Evolutionary conservation across 2,329 filamentous ascomycete species (phyloP).

Genomic region (Trichoderma oligosporum): DNA sequence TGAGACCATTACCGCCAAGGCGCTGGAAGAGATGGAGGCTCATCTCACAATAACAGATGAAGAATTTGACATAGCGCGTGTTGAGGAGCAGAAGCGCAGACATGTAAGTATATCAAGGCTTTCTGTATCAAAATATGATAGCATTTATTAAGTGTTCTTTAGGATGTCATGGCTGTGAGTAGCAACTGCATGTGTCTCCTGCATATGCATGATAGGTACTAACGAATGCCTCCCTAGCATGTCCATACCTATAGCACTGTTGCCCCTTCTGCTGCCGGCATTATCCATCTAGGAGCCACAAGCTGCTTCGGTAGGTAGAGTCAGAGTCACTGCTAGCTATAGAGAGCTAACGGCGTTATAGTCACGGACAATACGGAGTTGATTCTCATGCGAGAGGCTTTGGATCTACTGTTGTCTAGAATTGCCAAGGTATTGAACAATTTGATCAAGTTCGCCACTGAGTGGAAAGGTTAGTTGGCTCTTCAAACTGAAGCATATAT

Average conservation of each 20-base stretch:
- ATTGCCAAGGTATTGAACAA: constrained; percentile 77
- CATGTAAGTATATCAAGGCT: constrained; percentile 38
- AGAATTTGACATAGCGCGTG: constrained; percentile 69
- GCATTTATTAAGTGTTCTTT: constrained; percentile 18
- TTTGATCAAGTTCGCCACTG: constrained; percentile 65
- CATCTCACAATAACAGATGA: constrained; percentile 71
- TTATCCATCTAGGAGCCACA: constrained; percentile 68
- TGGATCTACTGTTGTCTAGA: constrained; percentile 76
- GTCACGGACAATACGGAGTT: constrained; percentile 75
- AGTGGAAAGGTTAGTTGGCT: constrained; percentile 55
- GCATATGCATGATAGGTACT: background rate
- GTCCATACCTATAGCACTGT: constrained; percentile 71
- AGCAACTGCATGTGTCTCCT: too few relatives aligned
- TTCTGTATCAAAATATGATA: background rate
- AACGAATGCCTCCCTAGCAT: constrained; percentile 40
- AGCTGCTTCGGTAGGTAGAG: too few relatives aligned
- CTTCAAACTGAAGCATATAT: background rate
- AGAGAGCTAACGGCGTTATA: too few relatives aligned
- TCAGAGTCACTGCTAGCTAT: too few relatives aligned
- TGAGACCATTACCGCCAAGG: constrained; percentile 64
- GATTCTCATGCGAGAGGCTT: constrained; percentile 60
- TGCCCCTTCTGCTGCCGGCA: constrained; percentile 73
- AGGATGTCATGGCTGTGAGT: constrained; percentile 56
- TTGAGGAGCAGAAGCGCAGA: constrained; percentile 70
- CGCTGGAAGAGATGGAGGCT: constrained; percentile 71